Base-by-base conservation (phyloP, 805 yeast genomes). In the Kluyveromyces nonfermentans region DNA sequence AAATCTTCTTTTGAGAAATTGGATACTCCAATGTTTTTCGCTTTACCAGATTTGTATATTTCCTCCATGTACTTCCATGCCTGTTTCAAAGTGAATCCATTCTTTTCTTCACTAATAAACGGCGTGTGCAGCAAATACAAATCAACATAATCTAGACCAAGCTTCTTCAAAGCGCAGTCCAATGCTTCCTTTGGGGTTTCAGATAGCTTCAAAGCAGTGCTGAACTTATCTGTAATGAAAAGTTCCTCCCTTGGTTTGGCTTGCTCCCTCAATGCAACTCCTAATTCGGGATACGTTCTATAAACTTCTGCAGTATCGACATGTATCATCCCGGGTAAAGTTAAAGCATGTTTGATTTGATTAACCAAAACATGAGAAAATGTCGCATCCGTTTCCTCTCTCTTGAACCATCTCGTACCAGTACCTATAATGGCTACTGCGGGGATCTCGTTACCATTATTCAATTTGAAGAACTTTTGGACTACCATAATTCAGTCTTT, bases 41-140 rank as follows among this genome's bases (percentile, higher is more conserved):
- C 78, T 48, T 69, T 69, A 5, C 85, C 85, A 15, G 71, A 72
- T 34, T 70, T 71, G 49, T 69, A 67, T 18, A 75, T 53, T 43
- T 65, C 59, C 53, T 78, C 80, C 63, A 74, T 48, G 18, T 67
- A 59, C 35, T 67, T 62, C 82, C 82, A 77, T 15, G 75, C 83
- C 49, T 74, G 70, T 35, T 60, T 67, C 34, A 74, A 47, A 37
- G 64, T 61, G 43, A 63, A 65, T 0, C 70, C 72, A 37, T 67
- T 65, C 14, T 59, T 63, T 41, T 64, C 64, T 18, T 48, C 50
- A n/a, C 48, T 48, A 31, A 53, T 44, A 43, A 65, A 4, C 4
- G 88, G 87, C 15, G 76, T 59, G 56, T 83, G 90, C 39, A 83
- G 56, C 56, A 83, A 65, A 50, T 73, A 78, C 46, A 80, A 63